A percentile compares a stretch with the other conserved stretches of the same genome.
These are phyloP conservation scores for Kodamaea derodonti DNA, from an alignment of 1,139 yeast species.

Conservation along the genomic window DNA sequence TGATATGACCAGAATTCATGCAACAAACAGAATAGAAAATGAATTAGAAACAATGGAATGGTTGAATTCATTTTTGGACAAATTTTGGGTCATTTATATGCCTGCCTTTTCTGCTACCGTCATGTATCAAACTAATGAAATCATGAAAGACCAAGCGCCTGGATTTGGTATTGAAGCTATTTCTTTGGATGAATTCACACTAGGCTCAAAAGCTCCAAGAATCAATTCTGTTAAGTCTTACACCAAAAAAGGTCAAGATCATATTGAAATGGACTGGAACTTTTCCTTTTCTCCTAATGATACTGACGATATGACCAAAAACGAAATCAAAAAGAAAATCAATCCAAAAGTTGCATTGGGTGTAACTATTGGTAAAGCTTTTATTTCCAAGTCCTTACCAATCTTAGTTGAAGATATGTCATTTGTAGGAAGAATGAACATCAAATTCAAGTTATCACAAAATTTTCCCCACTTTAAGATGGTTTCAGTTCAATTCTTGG, in stretches of 20 bases:
- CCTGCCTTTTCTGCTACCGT: conserved; percentile 80
- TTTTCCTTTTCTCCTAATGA: conserved; percentile 78
- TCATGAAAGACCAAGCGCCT: conserved; percentile 68
- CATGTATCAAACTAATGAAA: conserved; percentile 59
- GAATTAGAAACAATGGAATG: conserved; percentile 73
- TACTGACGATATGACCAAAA: conserved; percentile 76
- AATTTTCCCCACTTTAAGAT: conserved; percentile 71
- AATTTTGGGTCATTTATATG: conserved; percentile 86
- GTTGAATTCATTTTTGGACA: conserved; percentile 71
- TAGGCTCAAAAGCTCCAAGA: conserved; percentile 77
- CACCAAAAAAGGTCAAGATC: conserved; percentile 61
- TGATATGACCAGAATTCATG: conserved; percentile 61
- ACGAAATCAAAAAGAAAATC: conserved; percentile 62
- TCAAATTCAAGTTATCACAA: conserved; percentile 56
- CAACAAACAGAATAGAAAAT: conserved; percentile 57
- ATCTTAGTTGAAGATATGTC: conserved; percentile 77
- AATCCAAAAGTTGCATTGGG: conserved; percentile 80
- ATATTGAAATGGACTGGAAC: conserved; percentile 80
- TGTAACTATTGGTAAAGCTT: conserved; percentile 73
- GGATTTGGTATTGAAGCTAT: conserved; percentile 77
- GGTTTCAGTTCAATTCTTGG: conserved; percentile 68
- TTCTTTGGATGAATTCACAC: conserved; percentile 68
- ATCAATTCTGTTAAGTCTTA: conserved; percentile 68
- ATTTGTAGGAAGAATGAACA: conserved; percentile 66
- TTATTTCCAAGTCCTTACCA: conserved; percentile 71